These are phyloP conservation scores for Pelargonium exstipulatum DNA, from an alignment of 441 rosid genomes.

Conservation along the genomic window DNA sequence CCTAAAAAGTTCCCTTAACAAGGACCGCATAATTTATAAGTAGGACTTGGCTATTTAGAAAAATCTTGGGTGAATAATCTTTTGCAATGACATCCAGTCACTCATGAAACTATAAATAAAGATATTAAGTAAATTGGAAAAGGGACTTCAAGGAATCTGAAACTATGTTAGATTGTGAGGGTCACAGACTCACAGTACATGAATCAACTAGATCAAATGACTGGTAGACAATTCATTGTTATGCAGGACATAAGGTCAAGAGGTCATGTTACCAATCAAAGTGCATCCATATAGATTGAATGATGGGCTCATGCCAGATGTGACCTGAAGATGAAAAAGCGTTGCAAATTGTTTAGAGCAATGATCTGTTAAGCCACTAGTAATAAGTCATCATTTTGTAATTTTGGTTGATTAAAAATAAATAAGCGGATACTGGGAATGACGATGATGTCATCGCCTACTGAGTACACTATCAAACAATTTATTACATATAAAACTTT, in stretches of 20 bases:
- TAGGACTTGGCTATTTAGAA: not conserved
- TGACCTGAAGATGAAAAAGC: slow-evolving; percentile 41
- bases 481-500: not conserved
- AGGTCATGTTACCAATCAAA: slow-evolving; percentile 53
- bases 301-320: slow-evolving; percentile 88
- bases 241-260: slow-evolving; percentile 9
- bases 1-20: not conserved
- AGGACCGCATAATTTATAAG: not conserved
- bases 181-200: not conserved
- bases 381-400: not conserved
- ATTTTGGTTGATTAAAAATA: not conserved
- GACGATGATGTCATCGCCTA: not conserved
- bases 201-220: not conserved
- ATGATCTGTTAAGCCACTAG: not conserved
- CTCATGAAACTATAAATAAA: not conserved
- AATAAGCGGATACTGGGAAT: not conserved
- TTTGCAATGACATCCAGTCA: not conserved
- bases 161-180: not conserved
- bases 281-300: slow-evolving; percentile 82
- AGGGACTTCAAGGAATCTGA: not conserved
- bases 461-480: not conserved
- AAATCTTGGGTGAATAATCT: not conserved
- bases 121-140: not conserved
- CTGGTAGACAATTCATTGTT: not conserved
- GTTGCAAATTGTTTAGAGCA: not conserved